A percentile compares a stretch with the other conserved stretches of the same genome.
phyloP scores from a whole-genome alignment of 345 rosid species.

The Arabidopsis suecica region DNA sequence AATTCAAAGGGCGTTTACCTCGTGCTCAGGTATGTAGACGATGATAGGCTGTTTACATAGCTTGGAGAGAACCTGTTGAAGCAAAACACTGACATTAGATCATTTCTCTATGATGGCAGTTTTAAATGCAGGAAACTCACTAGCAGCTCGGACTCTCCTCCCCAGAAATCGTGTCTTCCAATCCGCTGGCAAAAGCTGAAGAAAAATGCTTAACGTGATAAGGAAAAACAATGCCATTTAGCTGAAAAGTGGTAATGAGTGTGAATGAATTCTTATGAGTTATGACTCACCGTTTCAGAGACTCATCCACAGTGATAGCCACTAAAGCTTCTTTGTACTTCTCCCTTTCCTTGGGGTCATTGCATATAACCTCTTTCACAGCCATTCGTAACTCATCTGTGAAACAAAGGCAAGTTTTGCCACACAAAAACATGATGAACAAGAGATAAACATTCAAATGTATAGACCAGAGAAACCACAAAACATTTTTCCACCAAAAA shows the following conservation, averaged over 20 bases:
- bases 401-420: constrained; percentile 6
- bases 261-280: constrained; percentile 4
- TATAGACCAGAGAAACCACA: constrained; percentile 2
- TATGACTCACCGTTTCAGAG: constrained; percentile 69
- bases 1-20: constrained; percentile 51
- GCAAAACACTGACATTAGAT: not conserved
- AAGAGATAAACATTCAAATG: not conserved
- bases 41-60: constrained; percentile 74
- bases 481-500: not conserved
- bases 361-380: constrained; percentile 85
- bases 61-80: constrained; percentile 77
- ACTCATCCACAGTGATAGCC: constrained; percentile 81
- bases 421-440: not conserved
- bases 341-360: constrained; percentile 58
- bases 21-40: constrained; percentile 84
- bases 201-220: constrained; percentile 9
- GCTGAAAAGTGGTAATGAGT: not conserved
- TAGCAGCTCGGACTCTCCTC: constrained; percentile 94
- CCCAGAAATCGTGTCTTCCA: constrained; percentile 81
- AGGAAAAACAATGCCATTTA: constrained; percentile 1
- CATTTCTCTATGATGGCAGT: not conserved
- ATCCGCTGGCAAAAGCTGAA: constrained; percentile 81
- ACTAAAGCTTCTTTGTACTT: constrained; percentile 78
- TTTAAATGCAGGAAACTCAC: constrained; percentile 50
- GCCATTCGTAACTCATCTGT: constrained; percentile 87